A percentile compares a stretch with the other conserved stretches of the same genome.
These are phyloP conservation scores for Epichloe glyceriae DNA, from an alignment of 2,329 filamentous ascomycete species.

Conservation along the genomic window DNA sequence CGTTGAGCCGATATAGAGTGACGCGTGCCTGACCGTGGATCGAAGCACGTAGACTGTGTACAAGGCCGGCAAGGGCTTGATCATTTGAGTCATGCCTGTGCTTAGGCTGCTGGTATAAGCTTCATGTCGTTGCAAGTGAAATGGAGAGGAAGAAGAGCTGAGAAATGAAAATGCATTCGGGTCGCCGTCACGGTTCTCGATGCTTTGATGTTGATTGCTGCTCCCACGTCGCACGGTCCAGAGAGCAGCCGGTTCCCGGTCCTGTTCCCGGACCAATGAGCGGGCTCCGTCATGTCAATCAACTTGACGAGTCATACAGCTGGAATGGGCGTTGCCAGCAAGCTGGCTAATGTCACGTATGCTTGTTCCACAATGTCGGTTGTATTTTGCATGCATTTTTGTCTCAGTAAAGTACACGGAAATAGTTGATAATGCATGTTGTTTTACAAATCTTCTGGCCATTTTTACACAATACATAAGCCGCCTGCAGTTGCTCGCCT, in stretches of 20 bases:
- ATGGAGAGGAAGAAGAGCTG: background rate
- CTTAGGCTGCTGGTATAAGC: background rate
- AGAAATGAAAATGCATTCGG: background rate
- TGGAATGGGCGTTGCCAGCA: no score
- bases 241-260: no score
- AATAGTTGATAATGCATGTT: no score
- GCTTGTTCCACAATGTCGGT: no score
- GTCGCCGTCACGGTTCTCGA: background rate
- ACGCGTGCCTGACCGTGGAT: slow-evolving; percentile 59
- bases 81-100: slow-evolving; percentile 26
- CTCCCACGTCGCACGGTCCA: no score
- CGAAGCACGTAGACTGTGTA: slow-evolving; percentile 90
- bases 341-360: no score
- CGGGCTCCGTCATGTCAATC: no score
- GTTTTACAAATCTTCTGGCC: background rate
- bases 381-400: no score
- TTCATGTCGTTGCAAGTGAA: background rate
- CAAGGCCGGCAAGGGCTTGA: slow-evolving; percentile 64
- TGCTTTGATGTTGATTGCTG: background rate
- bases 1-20: slow-evolving; percentile 83
- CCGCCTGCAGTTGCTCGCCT: background rate
- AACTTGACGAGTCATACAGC: no score
- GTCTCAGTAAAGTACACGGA: no score
- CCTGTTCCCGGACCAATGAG: no score
- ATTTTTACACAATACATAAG: background rate